These are phyloP conservation scores for Margaritispora aquatica DNA, from an alignment of 495 filamentous ascomycete genomes.

Conservation along the genomic window DNA sequence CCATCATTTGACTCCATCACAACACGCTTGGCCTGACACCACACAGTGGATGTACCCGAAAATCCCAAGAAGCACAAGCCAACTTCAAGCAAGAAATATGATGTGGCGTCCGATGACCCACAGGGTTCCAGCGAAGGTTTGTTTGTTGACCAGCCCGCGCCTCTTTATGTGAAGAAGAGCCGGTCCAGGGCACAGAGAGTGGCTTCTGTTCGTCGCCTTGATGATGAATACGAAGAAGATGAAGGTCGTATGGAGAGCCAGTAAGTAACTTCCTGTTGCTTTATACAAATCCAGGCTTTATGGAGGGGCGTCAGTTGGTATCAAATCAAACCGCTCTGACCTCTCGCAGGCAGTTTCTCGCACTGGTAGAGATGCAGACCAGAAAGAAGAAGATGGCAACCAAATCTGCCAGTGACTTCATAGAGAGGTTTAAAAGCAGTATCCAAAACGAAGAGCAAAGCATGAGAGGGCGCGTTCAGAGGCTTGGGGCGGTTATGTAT, in stretches of 20 bases:
- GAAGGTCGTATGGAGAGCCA: slow-evolving; percentile 28
- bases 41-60: slow-evolving; percentile 7
- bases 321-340: neutral
- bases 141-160: slow-evolving; percentile 5
- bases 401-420: slow-evolving; percentile 20
- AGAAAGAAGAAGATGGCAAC: slow-evolving; percentile 18
- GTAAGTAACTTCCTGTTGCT: slow-evolving; percentile 17
- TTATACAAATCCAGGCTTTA: no score
- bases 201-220: neutral
- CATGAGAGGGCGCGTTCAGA: slow-evolving; percentile 14
- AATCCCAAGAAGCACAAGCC: slow-evolving; percentile 10
- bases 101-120: neutral
- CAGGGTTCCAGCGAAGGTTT: slow-evolving; percentile 8
- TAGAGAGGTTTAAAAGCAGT: slow-evolving; percentile 11
- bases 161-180: slow-evolving; percentile 11
- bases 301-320: neutral
- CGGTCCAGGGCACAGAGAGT: neutral
- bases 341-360: slow-evolving; percentile 4
- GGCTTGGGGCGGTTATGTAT: neutral
- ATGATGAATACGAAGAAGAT: slow-evolving; percentile 34
- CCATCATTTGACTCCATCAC: neutral
- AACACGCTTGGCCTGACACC: slow-evolving; percentile 1
- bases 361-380: slow-evolving; percentile 5
- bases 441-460: slow-evolving; percentile 16
- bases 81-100: neutral